Conservation (phyloP, 2,329 filamentous ascomycete species). For the Fusarium tricinctum region DNA sequence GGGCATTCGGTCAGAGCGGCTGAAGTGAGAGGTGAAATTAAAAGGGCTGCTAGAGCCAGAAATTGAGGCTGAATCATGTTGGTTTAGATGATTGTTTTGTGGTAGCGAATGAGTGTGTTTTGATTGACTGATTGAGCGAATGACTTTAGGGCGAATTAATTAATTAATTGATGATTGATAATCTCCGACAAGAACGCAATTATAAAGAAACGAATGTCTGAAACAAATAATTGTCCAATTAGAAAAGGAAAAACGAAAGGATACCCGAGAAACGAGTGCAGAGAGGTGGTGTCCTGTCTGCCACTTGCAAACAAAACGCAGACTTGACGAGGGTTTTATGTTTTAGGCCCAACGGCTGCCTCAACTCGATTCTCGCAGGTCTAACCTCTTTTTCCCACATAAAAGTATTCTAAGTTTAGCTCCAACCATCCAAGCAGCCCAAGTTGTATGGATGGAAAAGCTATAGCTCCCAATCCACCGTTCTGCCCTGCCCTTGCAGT, state of each 20-base stretch:
- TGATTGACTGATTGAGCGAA: background rate
- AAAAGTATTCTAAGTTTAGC: constrained; percentile 22
- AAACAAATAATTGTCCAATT: constrained; percentile 11
- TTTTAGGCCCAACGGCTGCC: constrained; percentile 5
- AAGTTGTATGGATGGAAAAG: constrained; percentile 14
- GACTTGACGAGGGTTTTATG: constrained; percentile 21
- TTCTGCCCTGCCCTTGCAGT: constrained; percentile 12
- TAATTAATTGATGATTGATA: background rate
- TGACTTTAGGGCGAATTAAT: constrained; percentile 1
- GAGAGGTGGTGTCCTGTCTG: constrained; percentile 25
- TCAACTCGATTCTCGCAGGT: background rate
- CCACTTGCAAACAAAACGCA: background rate
- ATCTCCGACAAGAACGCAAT: background rate
- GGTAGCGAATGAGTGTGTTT: background rate
- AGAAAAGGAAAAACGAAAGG: constrained; percentile 17
- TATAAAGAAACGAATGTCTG: constrained; percentile 16
- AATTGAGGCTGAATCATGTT: constrained; percentile 24
- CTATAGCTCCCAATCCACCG: background rate
- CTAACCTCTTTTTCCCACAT: constrained; percentile 1
- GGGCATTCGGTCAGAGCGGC: constrained; percentile 34
- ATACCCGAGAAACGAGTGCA: constrained; percentile 21
- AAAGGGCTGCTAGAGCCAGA: constrained; percentile 36
- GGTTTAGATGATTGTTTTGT: background rate
- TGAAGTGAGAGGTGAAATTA: constrained; percentile 26
- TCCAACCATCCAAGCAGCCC: background rate